Percentiles rank a stretch among this genome's conserved stretches.
Evolutionary conservation across 139 green algal species (phyloP).

Genomic region (Astrephomene gubernaculifera): DNA sequence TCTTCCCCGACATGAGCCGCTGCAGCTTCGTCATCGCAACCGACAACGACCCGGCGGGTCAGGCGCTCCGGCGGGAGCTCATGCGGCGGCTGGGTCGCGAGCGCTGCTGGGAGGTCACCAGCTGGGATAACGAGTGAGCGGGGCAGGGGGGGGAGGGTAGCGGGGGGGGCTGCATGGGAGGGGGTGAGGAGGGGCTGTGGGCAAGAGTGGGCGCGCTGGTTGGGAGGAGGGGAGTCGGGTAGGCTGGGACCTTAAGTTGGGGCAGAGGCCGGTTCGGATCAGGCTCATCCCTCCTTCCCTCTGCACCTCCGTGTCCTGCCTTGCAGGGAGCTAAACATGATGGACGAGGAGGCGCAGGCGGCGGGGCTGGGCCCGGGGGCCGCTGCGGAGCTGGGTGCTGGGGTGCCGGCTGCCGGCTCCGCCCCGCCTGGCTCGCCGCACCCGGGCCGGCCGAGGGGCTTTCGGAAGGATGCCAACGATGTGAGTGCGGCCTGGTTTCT

Average conservation of each 20-base stretch:
- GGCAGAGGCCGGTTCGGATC: not conserved
- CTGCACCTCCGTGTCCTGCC: too few relatives aligned
- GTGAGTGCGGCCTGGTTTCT: constrained; percentile 22
- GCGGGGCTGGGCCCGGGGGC: not conserved
- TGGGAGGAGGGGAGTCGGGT: constrained; percentile 1
- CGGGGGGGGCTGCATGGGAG: not conserved
- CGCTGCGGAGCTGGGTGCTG: not conserved
- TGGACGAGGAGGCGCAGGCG: not conserved
- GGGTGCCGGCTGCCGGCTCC: not conserved
- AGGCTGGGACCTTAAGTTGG: not conserved
- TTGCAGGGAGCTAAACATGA: too few relatives aligned
- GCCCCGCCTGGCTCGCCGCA: not conserved
- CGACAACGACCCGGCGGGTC: constrained; percentile 88
- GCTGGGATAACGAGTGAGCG: constrained; percentile 32
- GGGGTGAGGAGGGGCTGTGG: not conserved
- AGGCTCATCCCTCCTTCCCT: too few relatives aligned
- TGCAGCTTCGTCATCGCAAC: constrained; percentile 75
- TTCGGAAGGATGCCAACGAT: constrained; percentile 94
- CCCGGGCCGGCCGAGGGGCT: not conserved
- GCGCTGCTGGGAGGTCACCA: constrained; percentile 85
- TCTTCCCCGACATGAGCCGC: constrained; percentile 48
- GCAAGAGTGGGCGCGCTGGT: too few relatives aligned
- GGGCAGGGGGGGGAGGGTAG: not conserved
- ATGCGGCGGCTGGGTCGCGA: constrained; percentile 82
- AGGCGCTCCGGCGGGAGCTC: constrained; percentile 90